A percentile compares a stretch with the other conserved stretches of the same genome.
phyloP scores from a whole-genome alignment of 1,284 basidiomycete species.

The Bjerkandera adusta region DNA sequence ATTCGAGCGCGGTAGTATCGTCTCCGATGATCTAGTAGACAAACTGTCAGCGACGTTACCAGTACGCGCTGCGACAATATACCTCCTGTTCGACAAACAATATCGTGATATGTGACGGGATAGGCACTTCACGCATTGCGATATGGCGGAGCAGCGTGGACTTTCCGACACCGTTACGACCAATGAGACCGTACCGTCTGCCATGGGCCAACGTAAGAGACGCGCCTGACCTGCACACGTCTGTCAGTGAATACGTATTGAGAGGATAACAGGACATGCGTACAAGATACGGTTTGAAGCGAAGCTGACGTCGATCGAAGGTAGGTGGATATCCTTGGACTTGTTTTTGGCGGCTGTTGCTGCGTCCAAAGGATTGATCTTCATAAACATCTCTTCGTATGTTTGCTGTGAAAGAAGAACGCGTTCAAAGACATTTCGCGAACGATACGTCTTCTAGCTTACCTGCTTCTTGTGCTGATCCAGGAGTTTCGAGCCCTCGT shows the following conservation, averaged over 20 bases:
- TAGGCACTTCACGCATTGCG: constrained; percentile 91
- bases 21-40: constrained; percentile 78
- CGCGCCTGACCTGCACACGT: constrained; percentile 64
- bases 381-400: constrained; percentile 99
- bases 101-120: constrained; percentile 93
- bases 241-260: constrained; percentile 5
- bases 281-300: constrained; percentile 91
- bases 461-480: constrained; percentile 92
- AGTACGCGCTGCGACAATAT: too few species aligned
- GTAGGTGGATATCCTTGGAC: constrained; percentile 95
- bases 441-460: constrained; percentile 14
- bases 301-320: constrained; percentile 94
- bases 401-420: constrained; percentile 61
- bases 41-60: too few species aligned
- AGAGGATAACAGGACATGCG: constrained; percentile 30
- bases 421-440: not conserved
- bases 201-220: constrained; percentile 88
- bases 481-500: constrained; percentile 94
- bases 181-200: constrained; percentile 84
- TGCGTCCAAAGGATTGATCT: constrained; percentile 96
- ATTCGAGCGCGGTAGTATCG: constrained; percentile 89
- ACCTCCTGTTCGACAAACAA: constrained; percentile 99
- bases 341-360: constrained; percentile 83
- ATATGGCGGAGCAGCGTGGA: constrained; percentile 96
- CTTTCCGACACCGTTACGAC: constrained; percentile 94